Base-by-base conservation (phyloP, 495 filamentous ascomycete species). In the Talaromyces borbonicus region DNA sequence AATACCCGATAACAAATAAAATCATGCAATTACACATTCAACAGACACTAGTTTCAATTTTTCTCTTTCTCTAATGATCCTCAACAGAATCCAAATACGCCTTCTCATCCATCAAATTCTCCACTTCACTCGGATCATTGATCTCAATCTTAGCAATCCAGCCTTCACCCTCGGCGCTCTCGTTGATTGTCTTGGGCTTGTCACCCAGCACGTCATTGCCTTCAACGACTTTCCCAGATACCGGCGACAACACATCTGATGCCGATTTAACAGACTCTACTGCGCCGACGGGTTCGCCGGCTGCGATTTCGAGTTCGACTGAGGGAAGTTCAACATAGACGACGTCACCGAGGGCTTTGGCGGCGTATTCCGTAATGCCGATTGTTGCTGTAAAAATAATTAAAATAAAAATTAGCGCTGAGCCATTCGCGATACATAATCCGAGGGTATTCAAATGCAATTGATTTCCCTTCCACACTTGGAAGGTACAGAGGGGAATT, bases 261-360 rank as follows among this genome's bases (percentile, higher is more conserved):
- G 93, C 92, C 33, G 85, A 90, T 75, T 98, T 98, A 60, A 98
- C 92, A 8, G 87, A 94, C 74, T 98, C 92, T 50, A 98, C 90
- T 36, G 92, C 89, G 45, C 92, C 92, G 52, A 95, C 81, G 47
- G 84, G 66, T 58, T 94, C 87, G 51, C 87, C 87, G 24, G 75
- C 75, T 23, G 55, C 52, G 29, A 93, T 73, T 52, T 78, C 73
- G 48, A 77, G 67, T 47, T 75, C 80, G 35, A 65, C 64, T 43
- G 74, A 66, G 27, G 90, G 90, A 31, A 96, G 84, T 75, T 98
- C 92, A 52, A 97, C 87, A 71, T 80, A 98, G 59, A 98, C 90
- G 44, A 97, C 88, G 63, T 98, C 92, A 54, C 92, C 92, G 47
- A 98, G 84, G 43, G 83, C 78, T 51, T 89, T 71, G 52, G 93